Evolutionary conservation across 169 alveolate genomes (phyloP).

Genomic region (Plasmodium berghei): DNA sequence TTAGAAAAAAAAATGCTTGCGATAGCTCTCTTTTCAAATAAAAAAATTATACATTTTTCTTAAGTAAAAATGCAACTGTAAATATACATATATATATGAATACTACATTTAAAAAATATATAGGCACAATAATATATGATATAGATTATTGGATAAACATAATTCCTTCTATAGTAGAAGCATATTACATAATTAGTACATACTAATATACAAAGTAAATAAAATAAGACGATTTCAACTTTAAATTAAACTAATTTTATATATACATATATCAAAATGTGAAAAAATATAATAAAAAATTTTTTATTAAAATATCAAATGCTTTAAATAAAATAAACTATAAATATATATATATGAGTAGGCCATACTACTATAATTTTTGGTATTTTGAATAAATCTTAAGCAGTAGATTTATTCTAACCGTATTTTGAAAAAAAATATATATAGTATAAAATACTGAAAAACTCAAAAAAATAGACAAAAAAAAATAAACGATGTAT

Average conservation of each 20-base stretch:
- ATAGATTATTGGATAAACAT: slow-evolving; percentile 10
- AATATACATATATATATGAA: slow-evolving; percentile 7
- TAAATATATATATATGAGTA: not conserved
- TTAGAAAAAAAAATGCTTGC: slow-evolving; percentile 7
- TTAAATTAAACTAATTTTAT: too few species aligned
- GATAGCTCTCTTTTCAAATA: slow-evolving; percentile 12
- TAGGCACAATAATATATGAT: slow-evolving; percentile 4
- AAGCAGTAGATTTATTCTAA: slow-evolving; percentile 34
- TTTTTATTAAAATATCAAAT: slow-evolving; percentile 23
- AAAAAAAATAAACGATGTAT: slow-evolving; percentile 16
- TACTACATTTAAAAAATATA: slow-evolving; percentile 20
- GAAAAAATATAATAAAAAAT: not conserved
- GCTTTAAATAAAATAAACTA: not conserved
- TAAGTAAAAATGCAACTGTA: slow-evolving; percentile 15
- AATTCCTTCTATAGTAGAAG: not conserved
- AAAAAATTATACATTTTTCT: slow-evolving; percentile 8
- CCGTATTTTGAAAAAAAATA: slow-evolving; percentile 25
- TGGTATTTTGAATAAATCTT: slow-evolving; percentile 5
- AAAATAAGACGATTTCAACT: not conserved
- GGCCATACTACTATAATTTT: slow-evolving; percentile 4
- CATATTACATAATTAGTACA: slow-evolving; percentile 28
- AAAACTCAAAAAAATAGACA: slow-evolving; percentile 20
- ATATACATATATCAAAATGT: too few species aligned
- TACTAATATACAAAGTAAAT: slow-evolving; percentile 16
- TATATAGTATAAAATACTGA: not conserved